Evolutionary conservation across 2,329 filamentous ascomycete genomes (phyloP), one percentile per base, ranked within the genome.

Genomic region (Xylariaceae sp.): DNA sequence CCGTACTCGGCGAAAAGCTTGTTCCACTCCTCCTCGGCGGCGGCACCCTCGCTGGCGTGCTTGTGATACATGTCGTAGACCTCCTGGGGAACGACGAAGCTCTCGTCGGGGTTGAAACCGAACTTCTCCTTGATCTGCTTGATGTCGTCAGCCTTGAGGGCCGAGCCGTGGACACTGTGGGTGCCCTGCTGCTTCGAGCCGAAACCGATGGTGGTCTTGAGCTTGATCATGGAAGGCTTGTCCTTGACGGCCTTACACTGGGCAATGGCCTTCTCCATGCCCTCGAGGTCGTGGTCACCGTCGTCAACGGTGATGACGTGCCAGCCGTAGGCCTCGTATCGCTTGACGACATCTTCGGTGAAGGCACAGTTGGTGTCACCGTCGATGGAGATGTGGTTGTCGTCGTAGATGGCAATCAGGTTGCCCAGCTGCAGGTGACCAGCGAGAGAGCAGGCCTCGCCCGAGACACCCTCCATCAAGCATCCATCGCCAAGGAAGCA

Each of bases 341-440:
- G 81, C 77, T 93, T 92, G 55, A 74, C 63, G 42, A 96, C 90
- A 53, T 98, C 89, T 72, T 98, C 92, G 40, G 92, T 98, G 74
- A 98, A 96, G 49, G 92, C 83, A 58, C 77, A 80, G 70, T 92
- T 92, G 68, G 84, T 96, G 73, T 94, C 83, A 65, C 92, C 92
- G 59, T 98, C 92, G 59, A 80, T 80, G 54, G 75, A 94, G 59
- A 98, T 96, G 65, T 94, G 84, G 78, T 98, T 98, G 75, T 98
- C 92, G 60, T 98, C 92, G 66, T 90, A 98, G 67, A 98, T 76
- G 65, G 77, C 80, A 66, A 96, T 96, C 57, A 98, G 74, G 76
- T 96, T 98, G 60, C 90, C 92, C 47, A 98, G 80, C 76, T 96
- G 84, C 64, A 96, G 76, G 72, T 98, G 92, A 58, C 92, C 92